Conservation (phyloP, 495 filamentous ascomycete genomes). For the Trichoderma orchidacearum region DNA sequence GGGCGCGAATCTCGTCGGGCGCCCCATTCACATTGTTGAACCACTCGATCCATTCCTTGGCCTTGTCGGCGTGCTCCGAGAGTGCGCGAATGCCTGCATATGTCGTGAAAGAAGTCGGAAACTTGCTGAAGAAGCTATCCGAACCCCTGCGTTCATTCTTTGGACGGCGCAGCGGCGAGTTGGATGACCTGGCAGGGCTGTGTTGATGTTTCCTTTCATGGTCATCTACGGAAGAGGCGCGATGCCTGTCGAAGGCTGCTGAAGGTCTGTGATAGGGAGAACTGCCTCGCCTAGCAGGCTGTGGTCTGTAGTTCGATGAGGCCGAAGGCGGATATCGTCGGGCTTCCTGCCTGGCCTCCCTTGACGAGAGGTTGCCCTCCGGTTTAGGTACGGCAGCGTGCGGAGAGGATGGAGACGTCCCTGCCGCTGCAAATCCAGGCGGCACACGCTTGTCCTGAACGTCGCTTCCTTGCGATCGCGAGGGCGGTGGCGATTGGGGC, state of each 20-base stretch:
- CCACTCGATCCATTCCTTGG: constrained; percentile 3
- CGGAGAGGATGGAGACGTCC: not conserved
- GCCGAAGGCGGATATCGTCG: not conserved
- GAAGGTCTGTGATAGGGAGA: not conserved
- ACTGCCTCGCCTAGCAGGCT: not conserved
- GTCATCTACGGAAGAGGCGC: not conserved
- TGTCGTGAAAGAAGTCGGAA: not conserved
- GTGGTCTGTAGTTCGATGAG: not conserved
- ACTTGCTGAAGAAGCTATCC: not conserved
- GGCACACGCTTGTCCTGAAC: not conserved
- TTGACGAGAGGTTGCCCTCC: not conserved
- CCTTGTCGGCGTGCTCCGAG: not conserved
- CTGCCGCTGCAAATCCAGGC: not conserved
- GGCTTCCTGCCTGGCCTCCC: not conserved
- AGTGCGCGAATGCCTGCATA: not conserved
- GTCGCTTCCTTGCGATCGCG: not conserved
- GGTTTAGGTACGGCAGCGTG: not conserved
- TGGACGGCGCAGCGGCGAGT: not conserved
- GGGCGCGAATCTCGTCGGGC: not conserved
- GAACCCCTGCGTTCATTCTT: not conserved
- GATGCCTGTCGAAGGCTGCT: not conserved
- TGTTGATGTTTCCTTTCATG: not conserved
- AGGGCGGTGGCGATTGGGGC: not conserved
- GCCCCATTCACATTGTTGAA: not conserved
- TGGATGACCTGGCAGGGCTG: not conserved